Percentiles rank a stretch among this genome's conserved stretches.
phyloP scores from a whole-genome alignment of 1,284 basidiomycete species.

The Cystobasidium sp. region DNA sequence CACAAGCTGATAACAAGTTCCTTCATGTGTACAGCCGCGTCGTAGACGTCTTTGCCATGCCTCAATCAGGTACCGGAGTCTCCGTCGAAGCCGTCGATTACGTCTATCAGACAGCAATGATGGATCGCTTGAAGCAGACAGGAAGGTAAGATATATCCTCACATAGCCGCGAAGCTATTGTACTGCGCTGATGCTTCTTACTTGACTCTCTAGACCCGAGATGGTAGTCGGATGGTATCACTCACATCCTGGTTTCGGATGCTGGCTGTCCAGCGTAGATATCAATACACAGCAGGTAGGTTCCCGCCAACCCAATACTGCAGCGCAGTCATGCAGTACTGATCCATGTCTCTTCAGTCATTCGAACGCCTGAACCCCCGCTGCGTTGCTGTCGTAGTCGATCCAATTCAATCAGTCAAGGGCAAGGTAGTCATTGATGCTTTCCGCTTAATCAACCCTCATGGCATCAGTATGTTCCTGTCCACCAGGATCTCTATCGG shows the following conservation, averaged over 20 bases:
- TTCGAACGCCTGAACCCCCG: constrained; percentile 95
- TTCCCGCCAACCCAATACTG: constrained; percentile 26
- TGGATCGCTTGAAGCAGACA: constrained; percentile 99
- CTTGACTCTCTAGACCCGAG: constrained; percentile 71
- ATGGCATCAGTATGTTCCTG: constrained; percentile 66
- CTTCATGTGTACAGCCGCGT: constrained; percentile 65
- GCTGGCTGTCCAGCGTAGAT: constrained; percentile 98
- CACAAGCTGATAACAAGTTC: background rate
- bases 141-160: constrained; percentile 69
- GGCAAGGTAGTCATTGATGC: constrained; percentile 92
- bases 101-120: constrained; percentile 98
- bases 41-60: constrained; percentile 99
- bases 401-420: constrained; percentile 99
- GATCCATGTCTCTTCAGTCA: constrained; percentile 64
- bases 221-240: constrained; percentile 99
- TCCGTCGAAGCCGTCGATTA: constrained; percentile 99
- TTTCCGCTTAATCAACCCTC: constrained; percentile 92
- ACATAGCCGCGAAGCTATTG: constrained; percentile 9
- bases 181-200: background rate
- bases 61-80: constrained; percentile 96
- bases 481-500: background rate
- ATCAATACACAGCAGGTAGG: constrained; percentile 96
- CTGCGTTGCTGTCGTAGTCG: constrained; percentile 96
- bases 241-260: constrained; percentile 99
- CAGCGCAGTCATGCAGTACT: background rate